Conservation (phyloP, 208 protist genomes). For the Leishmania major region DNA sequence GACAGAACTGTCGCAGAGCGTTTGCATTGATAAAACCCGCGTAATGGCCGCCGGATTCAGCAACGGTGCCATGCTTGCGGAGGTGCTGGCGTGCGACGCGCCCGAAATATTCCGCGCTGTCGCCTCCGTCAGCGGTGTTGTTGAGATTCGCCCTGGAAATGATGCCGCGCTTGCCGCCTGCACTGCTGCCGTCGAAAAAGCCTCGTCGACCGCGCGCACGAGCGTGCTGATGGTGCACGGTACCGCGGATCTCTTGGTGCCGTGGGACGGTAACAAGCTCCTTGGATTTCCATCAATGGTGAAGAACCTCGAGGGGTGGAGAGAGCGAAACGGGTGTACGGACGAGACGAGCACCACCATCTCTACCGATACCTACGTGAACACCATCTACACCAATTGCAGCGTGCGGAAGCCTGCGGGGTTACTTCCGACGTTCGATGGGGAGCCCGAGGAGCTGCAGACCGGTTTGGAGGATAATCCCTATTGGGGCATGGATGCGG, state of each 20-base stretch:
- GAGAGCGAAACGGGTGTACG: constrained; percentile 40
- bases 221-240: constrained; percentile 82
- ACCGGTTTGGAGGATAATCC: background rate
- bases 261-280: constrained; percentile 49
- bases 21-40: constrained; percentile 48
- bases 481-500: background rate
- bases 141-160: constrained; percentile 64
- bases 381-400: constrained; percentile 55
- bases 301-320: constrained; percentile 55
- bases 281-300: constrained; percentile 58
- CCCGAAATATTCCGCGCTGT: constrained; percentile 46
- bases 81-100: constrained; percentile 62
- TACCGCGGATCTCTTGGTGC: constrained; percentile 59
- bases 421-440: background rate
- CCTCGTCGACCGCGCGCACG: constrained; percentile 19
- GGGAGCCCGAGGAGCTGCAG: background rate
- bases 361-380: constrained; percentile 40
- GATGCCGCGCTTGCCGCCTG: constrained; percentile 49
- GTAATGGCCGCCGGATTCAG: constrained; percentile 77
- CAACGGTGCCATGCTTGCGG: constrained; percentile 80
- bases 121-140: constrained; percentile 65
- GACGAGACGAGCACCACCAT: constrained; percentile 37
- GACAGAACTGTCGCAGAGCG: constrained; percentile 9
- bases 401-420: background rate
- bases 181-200: constrained; percentile 22